phyloP scores from a whole-genome alignment of 2,329 filamentous ascomycete species.

The Pyricularia grisea region DNA sequence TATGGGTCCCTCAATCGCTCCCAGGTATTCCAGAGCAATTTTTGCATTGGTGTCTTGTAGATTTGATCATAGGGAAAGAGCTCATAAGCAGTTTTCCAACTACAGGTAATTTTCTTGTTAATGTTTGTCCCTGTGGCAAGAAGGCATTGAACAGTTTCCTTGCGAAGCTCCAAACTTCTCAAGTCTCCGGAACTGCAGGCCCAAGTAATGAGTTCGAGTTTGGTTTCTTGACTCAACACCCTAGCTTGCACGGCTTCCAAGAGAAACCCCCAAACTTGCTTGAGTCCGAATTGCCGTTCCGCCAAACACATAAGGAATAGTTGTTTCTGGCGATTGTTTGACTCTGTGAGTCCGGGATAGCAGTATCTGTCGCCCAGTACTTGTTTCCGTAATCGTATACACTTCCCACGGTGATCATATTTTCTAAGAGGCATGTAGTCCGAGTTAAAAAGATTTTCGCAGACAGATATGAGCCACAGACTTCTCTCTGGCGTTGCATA shows the following conservation, averaged over 20 bases:
- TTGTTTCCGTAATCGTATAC: not conserved
- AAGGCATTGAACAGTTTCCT: not conserved
- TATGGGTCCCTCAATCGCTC: not conserved
- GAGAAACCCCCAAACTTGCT: not conserved
- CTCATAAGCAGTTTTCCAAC: not conserved
- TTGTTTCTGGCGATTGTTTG: not conserved
- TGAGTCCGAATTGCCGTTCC: too few species aligned
- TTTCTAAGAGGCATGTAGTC: not conserved
- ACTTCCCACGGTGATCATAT: not conserved
- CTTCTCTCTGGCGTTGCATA: too few species aligned
- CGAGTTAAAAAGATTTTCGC: not conserved
- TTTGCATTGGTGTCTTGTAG: not conserved
- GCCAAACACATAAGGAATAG: not conserved
- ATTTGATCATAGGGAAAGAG: not conserved
- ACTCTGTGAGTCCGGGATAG: not conserved
- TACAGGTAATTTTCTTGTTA: not conserved
- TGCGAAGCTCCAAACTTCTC: not conserved
- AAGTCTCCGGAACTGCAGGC: not conserved
- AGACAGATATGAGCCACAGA: too few species aligned
- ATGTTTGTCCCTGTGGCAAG: not conserved
- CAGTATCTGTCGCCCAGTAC: not conserved
- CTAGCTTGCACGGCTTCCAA: not conserved
- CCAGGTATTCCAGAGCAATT: not conserved
- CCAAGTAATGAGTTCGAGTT: not conserved
- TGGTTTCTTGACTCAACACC: not conserved